A percentile compares a stretch with the other conserved stretches of the same genome.
phyloP scores from a whole-genome alignment of 345 rosid species.

The Sonneratia alba region DNA sequence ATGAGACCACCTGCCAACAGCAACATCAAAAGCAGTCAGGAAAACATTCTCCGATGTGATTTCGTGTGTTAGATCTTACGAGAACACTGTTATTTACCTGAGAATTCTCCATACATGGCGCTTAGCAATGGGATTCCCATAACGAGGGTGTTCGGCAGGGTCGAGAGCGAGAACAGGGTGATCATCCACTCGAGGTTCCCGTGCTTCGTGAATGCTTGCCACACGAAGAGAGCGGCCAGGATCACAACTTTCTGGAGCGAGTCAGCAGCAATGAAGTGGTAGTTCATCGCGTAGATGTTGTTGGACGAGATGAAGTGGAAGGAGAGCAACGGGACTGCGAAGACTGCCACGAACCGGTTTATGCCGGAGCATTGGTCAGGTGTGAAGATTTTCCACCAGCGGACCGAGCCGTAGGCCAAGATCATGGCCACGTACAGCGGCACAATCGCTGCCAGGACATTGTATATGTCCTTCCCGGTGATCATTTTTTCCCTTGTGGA shows the following conservation, averaged over 20 bases:
- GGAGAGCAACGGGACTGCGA: conserved; percentile 89
- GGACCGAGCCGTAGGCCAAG: conserved; percentile 88
- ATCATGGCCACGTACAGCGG: conserved; percentile 95
- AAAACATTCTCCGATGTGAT: too few species aligned
- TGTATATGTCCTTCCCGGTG: conserved; percentile 63
- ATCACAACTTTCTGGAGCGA: conserved; percentile 77
- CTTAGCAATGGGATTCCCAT: conserved; percentile 90
- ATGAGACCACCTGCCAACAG: conserved; percentile 38
- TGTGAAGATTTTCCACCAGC: conserved; percentile 93
- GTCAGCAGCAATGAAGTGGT: conserved; percentile 84
- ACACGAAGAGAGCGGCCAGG: conserved; percentile 42
- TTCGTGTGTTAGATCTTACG: too few species aligned
- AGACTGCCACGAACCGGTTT: conserved; percentile 87
- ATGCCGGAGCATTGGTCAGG: conserved; percentile 98
- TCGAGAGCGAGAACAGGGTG: conserved; percentile 80
- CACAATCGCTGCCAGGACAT: conserved; percentile 75
- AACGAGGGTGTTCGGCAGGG: conserved; percentile 87
- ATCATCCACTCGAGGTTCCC: conserved; percentile 94
- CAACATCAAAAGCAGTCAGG: too few species aligned
- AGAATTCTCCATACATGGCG: conserved; percentile 66
- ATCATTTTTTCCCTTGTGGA: conserved; percentile 34
- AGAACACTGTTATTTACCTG: too few species aligned
- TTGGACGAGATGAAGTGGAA: conserved; percentile 92
- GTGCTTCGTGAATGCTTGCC: conserved; percentile 48
- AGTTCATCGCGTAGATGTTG: conserved; percentile 73